Evolutionary conservation across 495 filamentous ascomycete species (phyloP), one percentile per base, ranked within the genome.

Genomic region (Hypoxylon lenormandii): DNA sequence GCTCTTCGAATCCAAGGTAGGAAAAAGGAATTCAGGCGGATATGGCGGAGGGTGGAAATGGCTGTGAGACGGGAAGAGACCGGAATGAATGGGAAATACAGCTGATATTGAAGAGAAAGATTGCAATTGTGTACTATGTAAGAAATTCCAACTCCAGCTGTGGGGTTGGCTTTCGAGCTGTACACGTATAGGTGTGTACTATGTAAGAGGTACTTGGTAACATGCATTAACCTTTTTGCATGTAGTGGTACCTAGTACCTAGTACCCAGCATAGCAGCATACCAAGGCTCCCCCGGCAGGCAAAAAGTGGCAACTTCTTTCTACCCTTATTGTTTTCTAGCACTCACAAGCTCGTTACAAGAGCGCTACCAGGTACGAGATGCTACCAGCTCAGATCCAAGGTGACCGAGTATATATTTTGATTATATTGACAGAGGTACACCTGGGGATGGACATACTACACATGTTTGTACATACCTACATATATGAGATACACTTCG

Each of bases 31-130:
- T 66, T 71, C 61, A 71, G 47, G 61, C 68, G 68, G 57, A 58
- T 66, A 71, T 52, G 57, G 68, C 50, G 68, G 61, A 50, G 61
- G 60, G 60, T 47, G 19, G 38, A 63, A 38, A 62, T 52, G 61
- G 55, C 28, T 22, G 42, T 49, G 57, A 61, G 64, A 67, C 64
- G 64, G 57, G 62, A 59, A 71, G 62, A 58, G 63, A 71, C 66
- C 57, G 62, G 68, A 71, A 62, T 40, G 33, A 66, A 63, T 71
- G 68, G 30, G 67, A 63, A 71, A 63, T 47, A 63, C 49, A 58
- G 62, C 59, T 71, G 62, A 59, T 50, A 66, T 66, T 60, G 67
- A 54, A 54, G n/a, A 42, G 38, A 57, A 33, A 57, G 56, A 61
- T 45, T 63, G 33, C 46, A 30, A 53, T n/a, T n/a, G n/a, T n/a